These are phyloP conservation scores for Cucurbita pepo DNA, from an alignment of 306 rosid genomes.

Conservation along the genomic window DNA sequence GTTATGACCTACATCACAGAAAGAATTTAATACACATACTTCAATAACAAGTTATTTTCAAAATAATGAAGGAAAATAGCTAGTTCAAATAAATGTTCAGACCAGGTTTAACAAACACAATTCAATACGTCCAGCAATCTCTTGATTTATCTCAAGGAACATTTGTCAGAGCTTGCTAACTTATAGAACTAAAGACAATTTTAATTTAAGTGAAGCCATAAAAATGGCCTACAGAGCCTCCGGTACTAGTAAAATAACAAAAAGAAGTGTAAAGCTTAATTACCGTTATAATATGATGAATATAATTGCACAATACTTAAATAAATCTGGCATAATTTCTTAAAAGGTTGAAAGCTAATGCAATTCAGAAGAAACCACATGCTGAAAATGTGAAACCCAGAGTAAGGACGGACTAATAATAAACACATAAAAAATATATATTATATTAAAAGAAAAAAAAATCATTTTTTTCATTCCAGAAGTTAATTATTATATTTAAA, in stretches of 20 bases:
- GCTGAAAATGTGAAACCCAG: neutral
- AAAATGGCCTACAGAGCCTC: neutral
- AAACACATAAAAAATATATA: neutral
- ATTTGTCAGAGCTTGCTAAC: neutral
- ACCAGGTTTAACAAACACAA: neutral
- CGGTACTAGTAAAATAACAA: neutral
- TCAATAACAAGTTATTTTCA: neutral
- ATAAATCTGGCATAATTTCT: neutral
- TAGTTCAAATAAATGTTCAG: neutral
- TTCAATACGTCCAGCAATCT: neutral
- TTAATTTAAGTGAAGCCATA: neutral
- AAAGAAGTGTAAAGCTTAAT: neutral
- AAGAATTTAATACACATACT: neutral
- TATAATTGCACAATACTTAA: neutral
- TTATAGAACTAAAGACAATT: neutral
- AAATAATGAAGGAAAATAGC: neutral
- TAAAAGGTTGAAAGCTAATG: neutral
- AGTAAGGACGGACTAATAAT: neutral
- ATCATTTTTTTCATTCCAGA: too few species aligned
- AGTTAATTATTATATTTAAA: neutral
- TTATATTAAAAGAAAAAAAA: neutral
- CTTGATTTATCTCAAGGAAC: neutral
- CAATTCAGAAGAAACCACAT: neutral
- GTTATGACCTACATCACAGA: constrained; percentile 58
- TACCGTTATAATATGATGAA: neutral